Conservation (phyloP, 2,329 filamentous ascomycete genomes). For the Arthroderma sp. region DNA sequence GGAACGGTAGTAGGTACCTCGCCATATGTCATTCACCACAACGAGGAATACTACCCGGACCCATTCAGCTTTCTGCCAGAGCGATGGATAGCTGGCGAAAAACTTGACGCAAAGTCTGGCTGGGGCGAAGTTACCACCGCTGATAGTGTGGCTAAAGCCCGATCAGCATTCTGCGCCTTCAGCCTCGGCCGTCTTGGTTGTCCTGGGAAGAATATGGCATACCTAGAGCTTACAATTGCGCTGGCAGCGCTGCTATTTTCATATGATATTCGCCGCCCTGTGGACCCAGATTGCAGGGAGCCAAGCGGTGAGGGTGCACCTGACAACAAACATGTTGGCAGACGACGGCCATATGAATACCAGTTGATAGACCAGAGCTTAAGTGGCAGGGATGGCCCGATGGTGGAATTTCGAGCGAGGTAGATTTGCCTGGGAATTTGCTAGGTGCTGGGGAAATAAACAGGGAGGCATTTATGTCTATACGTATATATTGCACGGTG, state of each 20-base stretch:
- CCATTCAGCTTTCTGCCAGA: constrained; percentile 21
- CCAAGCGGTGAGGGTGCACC: background rate
- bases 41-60: constrained; percentile 18
- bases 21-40: constrained; percentile 21
- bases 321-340: constrained; percentile 1
- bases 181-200: constrained; percentile 30
- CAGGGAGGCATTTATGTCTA: too few species aligned
- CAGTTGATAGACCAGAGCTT: constrained; percentile 6
- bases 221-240: constrained; percentile 30
- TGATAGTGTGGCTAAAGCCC: constrained; percentile 34
- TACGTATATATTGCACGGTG: too few species aligned
- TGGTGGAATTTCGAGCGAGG: constrained; percentile 16
- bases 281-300: background rate
- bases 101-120: background rate
- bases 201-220: constrained; percentile 31
- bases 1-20: constrained; percentile 20
- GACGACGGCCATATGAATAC: constrained; percentile 5
- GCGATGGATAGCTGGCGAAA: constrained; percentile 19
- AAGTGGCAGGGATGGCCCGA: constrained; percentile 20
- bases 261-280: constrained; percentile 21
- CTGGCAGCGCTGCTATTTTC: constrained; percentile 26
- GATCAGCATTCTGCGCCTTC: constrained; percentile 17
- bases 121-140: background rate
- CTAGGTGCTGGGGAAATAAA: too few species aligned
- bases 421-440: background rate